Percentiles rank a stretch among this genome's conserved stretches.
Conservation (phyloP, 805 yeast species). For the Maudiozyma pseudohumilis region DNA sequence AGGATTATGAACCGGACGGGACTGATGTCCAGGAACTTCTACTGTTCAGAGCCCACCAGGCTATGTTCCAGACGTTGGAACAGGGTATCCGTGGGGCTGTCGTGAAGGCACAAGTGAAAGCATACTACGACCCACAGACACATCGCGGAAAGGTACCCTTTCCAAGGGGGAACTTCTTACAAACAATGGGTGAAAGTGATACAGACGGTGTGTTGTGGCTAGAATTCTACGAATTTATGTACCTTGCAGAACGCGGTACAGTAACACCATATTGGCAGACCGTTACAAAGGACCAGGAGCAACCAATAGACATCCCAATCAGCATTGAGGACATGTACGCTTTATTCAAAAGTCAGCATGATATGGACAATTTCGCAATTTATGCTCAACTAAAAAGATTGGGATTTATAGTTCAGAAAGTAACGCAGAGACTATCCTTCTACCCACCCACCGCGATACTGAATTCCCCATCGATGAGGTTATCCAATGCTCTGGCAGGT, state of each 20-base stretch:
- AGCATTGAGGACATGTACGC: conserved; percentile 58
- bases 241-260: conserved; percentile 74
- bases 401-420: conserved; percentile 54
- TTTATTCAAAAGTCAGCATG: conserved; percentile 32
- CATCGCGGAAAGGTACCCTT: conserved; percentile 32
- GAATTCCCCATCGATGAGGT: background rate
- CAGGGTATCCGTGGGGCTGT: conserved; percentile 38
- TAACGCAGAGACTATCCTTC: conserved; percentile 6
- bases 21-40: conserved; percentile 40
- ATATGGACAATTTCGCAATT: conserved; percentile 49
- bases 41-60: conserved; percentile 46
- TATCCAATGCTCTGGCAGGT: background rate
- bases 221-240: conserved; percentile 58
- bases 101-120: conserved; percentile 41
- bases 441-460: conserved; percentile 9
- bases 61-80: conserved; percentile 62
- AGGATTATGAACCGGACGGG: conserved; percentile 80
- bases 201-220: conserved; percentile 41
- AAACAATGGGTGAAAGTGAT: conserved; percentile 59
- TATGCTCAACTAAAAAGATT: conserved; percentile 66
- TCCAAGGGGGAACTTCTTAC: conserved; percentile 67
- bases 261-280: conserved; percentile 32
- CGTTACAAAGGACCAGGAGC: conserved; percentile 4
- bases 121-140: conserved; percentile 34
- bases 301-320: conserved; percentile 31